Evolutionary conservation across 148 eudicot genomes (phyloP).

Genomic region (Rhododendron williamsianum): DNA sequence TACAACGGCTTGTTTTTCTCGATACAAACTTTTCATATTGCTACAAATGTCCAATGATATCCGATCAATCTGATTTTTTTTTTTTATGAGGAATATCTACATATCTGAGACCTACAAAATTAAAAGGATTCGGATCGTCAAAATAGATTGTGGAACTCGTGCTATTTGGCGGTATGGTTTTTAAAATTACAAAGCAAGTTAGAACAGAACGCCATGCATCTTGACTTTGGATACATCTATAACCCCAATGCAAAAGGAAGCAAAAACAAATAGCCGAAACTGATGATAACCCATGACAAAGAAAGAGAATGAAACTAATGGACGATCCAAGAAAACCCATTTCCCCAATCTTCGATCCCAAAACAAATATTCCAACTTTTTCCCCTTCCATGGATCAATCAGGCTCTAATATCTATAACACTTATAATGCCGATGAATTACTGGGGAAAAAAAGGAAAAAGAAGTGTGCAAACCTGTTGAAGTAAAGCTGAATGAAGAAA

Average conservation of each 20-base stretch:
- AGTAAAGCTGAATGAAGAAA: conserved; percentile 32
- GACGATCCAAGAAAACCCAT: not conserved
- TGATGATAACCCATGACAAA: not conserved
- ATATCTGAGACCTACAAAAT: not conserved
- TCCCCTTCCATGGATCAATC: not conserved
- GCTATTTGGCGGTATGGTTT: not conserved
- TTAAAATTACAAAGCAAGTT: not conserved
- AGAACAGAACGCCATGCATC: not conserved
- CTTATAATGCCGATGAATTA: not conserved
- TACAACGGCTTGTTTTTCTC: too few species aligned
- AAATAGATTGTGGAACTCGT: not conserved
- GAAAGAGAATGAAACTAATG: not conserved
- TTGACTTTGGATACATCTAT: not conserved
- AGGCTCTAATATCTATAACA: not conserved
- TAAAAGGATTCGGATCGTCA: not conserved
- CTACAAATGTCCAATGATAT: not conserved
- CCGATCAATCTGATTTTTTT: not conserved
- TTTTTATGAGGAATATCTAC: not conserved
- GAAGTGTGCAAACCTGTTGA: conserved; percentile 26
- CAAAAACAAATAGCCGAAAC: not conserved
- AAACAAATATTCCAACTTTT: not conserved
- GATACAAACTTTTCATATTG: not conserved
- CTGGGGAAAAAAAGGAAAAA: not conserved
- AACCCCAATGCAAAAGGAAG: not conserved
- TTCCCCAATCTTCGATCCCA: not conserved